These are phyloP conservation scores for Apiotrichum siamense DNA, from an alignment of 1,284 basidiomycete species.

Conservation along the genomic window DNA sequence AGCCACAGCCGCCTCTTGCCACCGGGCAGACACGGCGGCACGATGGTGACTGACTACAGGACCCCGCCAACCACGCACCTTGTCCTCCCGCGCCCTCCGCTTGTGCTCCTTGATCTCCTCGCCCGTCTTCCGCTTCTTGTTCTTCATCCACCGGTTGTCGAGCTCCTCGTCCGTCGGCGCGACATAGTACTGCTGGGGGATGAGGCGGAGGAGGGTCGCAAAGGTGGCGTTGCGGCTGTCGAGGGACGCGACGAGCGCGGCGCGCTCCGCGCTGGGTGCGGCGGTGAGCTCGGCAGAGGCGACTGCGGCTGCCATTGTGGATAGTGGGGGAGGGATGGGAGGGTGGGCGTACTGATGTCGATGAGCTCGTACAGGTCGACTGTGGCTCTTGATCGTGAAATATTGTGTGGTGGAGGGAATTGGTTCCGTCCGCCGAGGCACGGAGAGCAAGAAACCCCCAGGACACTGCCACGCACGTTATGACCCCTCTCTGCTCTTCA, in stretches of 20 bases:
- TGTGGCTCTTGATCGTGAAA: no score
- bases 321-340: neutral
- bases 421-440: no score
- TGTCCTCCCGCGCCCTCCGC: slow-evolving; percentile 74
- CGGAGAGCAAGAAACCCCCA: no score
- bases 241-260: slow-evolving; percentile 53
- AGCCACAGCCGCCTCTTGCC: no score
- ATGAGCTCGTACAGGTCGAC: no score
- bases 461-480: no score
- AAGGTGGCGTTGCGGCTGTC: slow-evolving; percentile 78
- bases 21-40: no score
- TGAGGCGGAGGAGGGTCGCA: slow-evolving; percentile 69
- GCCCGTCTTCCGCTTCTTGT: slow-evolving; percentile 75
- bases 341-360: neutral
- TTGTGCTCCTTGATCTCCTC: slow-evolving; percentile 80
- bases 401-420: no score
- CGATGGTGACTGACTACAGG: no score
- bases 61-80: slow-evolving; percentile 54
- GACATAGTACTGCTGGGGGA: slow-evolving; percentile 82
- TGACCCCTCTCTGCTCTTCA: neutral
- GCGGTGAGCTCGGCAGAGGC: neutral
- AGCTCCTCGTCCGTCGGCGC: slow-evolving; percentile 62
- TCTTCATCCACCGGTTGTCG: slow-evolving; percentile 76
- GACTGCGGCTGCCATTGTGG: neutral
- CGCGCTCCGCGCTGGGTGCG: neutral